Evolutionary conservation across 345 rosid genomes (phyloP).

Genomic region (Populus nigra): DNA sequence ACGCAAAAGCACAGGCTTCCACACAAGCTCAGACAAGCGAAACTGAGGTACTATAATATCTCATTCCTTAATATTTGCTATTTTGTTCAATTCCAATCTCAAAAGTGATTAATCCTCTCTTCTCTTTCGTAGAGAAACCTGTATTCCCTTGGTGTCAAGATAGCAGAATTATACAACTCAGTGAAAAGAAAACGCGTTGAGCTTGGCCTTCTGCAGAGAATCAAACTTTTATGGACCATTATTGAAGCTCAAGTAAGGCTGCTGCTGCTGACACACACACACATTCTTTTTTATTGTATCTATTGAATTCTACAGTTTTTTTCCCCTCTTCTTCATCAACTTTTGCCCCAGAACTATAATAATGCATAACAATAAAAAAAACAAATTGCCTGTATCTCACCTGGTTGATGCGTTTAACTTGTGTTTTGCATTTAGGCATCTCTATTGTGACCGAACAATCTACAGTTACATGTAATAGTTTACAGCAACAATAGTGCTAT

Average conservation of each 20-base stretch:
- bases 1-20: conserved; percentile 63
- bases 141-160: conserved; percentile 52
- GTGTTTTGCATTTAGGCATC: background rate
- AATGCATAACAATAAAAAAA: too few relatives aligned
- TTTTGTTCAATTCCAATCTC: background rate
- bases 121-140: conserved; percentile 52
- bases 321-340: too few relatives aligned
- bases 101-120: background rate
- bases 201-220: conserved; percentile 42
- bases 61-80: background rate
- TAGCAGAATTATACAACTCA: conserved; percentile 54
- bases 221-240: conserved; percentile 45
- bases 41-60: conserved; percentile 52
- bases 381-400: background rate
- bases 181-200: conserved; percentile 62
- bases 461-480: background rate
- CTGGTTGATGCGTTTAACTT: background rate
- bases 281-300: background rate
- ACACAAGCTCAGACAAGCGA: conserved; percentile 53
- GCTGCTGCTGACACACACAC: background rate
- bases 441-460: background rate
- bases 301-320: background rate
- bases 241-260: conserved; percentile 67
- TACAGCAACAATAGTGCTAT: background rate
- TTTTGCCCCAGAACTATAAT: too few relatives aligned